Evolutionary conservation across 2,329 filamentous ascomycete genomes (phyloP).

Genomic region (Neurospora crassa): DNA sequence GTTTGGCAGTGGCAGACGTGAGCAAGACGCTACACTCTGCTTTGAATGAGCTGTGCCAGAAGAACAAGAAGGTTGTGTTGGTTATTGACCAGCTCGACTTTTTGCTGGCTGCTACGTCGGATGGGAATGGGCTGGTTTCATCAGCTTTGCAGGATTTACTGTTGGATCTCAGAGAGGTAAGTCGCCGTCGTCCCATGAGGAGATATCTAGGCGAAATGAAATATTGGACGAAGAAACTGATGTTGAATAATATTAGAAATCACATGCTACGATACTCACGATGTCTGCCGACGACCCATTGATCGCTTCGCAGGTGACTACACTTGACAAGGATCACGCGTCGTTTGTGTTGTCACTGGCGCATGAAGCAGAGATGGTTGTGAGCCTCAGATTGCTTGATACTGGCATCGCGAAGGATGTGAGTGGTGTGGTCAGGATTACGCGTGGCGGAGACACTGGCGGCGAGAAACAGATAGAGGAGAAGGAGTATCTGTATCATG

Average conservation of each 20-base stretch:
- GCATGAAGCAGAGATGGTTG: conserved; percentile 63
- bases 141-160: conserved; percentile 46
- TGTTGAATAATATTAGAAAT: conserved; percentile 32
- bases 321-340: conserved; percentile 60
- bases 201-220: not conserved
- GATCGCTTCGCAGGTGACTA: conserved; percentile 48
- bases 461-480: conserved; percentile 33
- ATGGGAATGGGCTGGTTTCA: conserved; percentile 23
- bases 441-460: conserved; percentile 38
- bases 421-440: conserved; percentile 75
- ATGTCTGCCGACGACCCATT: conserved; percentile 67
- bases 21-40: conserved; percentile 29
- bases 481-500: conserved; percentile 71
- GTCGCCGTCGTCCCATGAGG: conserved; percentile 24
- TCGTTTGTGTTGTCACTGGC: conserved; percentile 61
- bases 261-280: conserved; percentile 57
- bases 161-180: conserved; percentile 53
- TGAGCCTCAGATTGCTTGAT: conserved; percentile 68
- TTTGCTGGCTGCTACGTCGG: conserved; percentile 49
- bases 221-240: not conserved
- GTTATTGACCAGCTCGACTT: conserved; percentile 58
- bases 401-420: conserved; percentile 87
- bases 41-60: conserved; percentile 27
- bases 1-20: conserved; percentile 27
- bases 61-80: conserved; percentile 39